phyloP scores from a whole-genome alignment of 495 filamentous ascomycete species.

The Penicillium odoratum region DNA sequence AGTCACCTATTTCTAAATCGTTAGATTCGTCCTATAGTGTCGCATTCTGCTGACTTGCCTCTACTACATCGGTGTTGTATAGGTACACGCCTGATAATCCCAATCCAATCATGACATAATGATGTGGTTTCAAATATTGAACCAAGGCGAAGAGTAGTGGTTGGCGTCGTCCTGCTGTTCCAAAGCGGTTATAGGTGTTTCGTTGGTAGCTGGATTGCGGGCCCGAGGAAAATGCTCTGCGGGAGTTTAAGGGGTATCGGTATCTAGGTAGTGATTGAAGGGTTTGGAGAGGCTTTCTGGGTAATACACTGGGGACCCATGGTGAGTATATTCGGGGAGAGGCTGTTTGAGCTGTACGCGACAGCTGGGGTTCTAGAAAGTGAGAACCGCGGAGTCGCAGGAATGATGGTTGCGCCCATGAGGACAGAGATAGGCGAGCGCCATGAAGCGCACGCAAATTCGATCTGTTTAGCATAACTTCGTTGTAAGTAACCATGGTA shows the following conservation, averaged over 20 bases:
- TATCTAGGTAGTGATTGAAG: background rate
- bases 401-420: slow-evolving; percentile 3
- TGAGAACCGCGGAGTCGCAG: background rate
- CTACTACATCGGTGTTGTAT: slow-evolving; percentile 74
- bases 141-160: slow-evolving; percentile 20
- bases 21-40: background rate
- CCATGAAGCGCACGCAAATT: slow-evolving; percentile 5
- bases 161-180: slow-evolving; percentile 7
- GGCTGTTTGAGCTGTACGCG: slow-evolving; percentile 1
- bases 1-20: slow-evolving; percentile 42
- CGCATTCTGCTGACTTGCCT: slow-evolving; percentile 41
- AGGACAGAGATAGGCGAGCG: slow-evolving; percentile 2
- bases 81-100: slow-evolving; percentile 59
- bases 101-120: slow-evolving; percentile 35
- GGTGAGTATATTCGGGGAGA: slow-evolving; percentile 3
- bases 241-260: background rate
- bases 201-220: slow-evolving; percentile 10
- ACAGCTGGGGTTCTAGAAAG: background rate
- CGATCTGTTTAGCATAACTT: background rate
- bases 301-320: background rate
- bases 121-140: slow-evolving; percentile 29
- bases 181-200: slow-evolving; percentile 37
- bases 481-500: slow-evolving; percentile 7
- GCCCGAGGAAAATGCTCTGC: slow-evolving; percentile 24
- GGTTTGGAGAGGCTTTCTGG: background rate